These are phyloP conservation scores for Citeromyces matritensis DNA, from an alignment of 805 yeast species.

Conservation along the genomic window DNA sequence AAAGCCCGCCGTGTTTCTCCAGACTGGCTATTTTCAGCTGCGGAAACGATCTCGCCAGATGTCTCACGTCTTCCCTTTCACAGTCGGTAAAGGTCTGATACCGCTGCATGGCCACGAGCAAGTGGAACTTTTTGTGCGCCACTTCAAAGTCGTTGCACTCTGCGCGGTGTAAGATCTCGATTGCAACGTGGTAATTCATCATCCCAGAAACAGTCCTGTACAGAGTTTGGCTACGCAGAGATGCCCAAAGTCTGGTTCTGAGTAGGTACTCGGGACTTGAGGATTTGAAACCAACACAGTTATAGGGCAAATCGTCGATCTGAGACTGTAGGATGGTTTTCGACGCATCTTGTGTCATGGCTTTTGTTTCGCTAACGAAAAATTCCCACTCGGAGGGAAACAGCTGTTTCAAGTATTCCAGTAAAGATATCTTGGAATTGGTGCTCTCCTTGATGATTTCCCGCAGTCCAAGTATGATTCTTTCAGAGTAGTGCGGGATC, in stretches of 20 bases:
- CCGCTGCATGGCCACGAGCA: conserved; percentile 83
- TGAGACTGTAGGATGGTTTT: conserved; percentile 18
- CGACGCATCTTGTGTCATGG: conserved; percentile 21
- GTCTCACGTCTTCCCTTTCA: conserved; percentile 55
- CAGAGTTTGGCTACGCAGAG: conserved; percentile 69
- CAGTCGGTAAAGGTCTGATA: conserved; percentile 44
- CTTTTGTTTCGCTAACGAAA: conserved; percentile 64
- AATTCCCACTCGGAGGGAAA: conserved; percentile 69
- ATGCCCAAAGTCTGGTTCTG: conserved; percentile 80
- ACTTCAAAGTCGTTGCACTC: conserved; percentile 50
- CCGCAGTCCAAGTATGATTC: conserved; percentile 23
- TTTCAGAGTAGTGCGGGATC: conserved; percentile 37
- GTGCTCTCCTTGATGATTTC: conserved; percentile 31
- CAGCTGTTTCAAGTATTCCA: conserved; percentile 65
- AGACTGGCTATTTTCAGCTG: conserved; percentile 40
- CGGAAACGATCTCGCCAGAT: conserved; percentile 62
- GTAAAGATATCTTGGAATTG: conserved; percentile 35
- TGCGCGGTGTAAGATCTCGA: conserved; percentile 49
- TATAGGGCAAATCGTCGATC: conserved; percentile 51
- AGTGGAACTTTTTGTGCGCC: conserved; percentile 67
- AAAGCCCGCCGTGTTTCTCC: conserved; percentile 28
- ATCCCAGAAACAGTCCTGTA: conserved; percentile 79
- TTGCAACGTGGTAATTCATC: conserved; percentile 62
- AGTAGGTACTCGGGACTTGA: conserved; percentile 47
- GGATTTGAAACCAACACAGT: conserved; percentile 58